phyloP scores from a whole-genome alignment of 768 basidiomycete genomes.

The Melanogaster broomeanus region DNA sequence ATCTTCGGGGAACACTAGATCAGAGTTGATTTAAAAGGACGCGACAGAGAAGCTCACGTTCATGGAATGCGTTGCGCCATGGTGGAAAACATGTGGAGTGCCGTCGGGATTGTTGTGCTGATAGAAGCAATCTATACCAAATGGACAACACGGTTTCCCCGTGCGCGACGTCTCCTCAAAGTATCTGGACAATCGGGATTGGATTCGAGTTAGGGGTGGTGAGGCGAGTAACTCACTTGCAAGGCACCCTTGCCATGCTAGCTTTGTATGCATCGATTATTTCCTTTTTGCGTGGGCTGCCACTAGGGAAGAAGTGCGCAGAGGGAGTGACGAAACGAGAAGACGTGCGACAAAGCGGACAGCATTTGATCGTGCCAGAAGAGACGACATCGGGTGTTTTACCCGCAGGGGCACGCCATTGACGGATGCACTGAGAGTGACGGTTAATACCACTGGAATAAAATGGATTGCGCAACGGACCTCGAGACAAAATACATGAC shows the following conservation, averaged over 20 bases:
- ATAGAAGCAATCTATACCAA: conserved; percentile 82
- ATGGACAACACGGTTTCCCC: conserved; percentile 65
- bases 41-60: conserved; percentile 42
- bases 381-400: conserved; percentile 52
- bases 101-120: conserved; percentile 70
- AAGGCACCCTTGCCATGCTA: conserved; percentile 72
- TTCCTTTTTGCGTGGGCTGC: conserved; percentile 51
- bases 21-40: conserved; percentile 24
- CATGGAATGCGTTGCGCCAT: conserved; percentile 58
- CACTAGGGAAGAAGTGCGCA: conserved; percentile 61
- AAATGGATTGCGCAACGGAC: conserved; percentile 38
- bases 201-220: neutral
- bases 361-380: conserved; percentile 69
- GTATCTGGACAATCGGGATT: conserved; percentile 43
- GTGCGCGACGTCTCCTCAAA: conserved; percentile 54
- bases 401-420: conserved; percentile 68
- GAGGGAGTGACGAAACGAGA: conserved; percentile 76
- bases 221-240: conserved; percentile 47
- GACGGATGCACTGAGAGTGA: conserved; percentile 64
- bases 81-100: conserved; percentile 52
- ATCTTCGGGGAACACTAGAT: conserved; percentile 14
- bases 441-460: conserved; percentile 4
- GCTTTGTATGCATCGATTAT: conserved; percentile 61
- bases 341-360: conserved; percentile 71
- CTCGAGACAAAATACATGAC: conserved; percentile 74